Evolutionary conservation across 2,329 filamentous ascomycete species (phyloP), one percentile per base, ranked within the genome.

Genomic region (Raffaelea albimanens): DNA sequence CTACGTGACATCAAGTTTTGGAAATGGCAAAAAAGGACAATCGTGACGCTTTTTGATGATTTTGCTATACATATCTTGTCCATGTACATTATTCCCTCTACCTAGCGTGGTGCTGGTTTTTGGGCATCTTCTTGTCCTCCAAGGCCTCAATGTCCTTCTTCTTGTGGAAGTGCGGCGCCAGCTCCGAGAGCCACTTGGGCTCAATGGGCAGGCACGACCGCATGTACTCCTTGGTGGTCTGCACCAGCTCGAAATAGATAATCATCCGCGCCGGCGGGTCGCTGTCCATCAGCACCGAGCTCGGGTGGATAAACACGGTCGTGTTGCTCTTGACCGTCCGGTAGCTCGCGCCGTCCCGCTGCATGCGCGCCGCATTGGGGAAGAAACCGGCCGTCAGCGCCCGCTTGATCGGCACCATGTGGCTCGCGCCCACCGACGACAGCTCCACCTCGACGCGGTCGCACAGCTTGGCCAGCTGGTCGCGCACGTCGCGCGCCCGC

Each of bases 151-250:
- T 64, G 60, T 96, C 89, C 67, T 88, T 85, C 69, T 86, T 85
- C 68, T 95, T 96, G 63, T 96, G 87, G 61, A 89, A 95, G 68
- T 97, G 93, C 52, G 91, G 91, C 52, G 93, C 93, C 51, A 93
- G 80, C 66, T 97, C 91, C 7, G 81, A 78, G 57, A 98, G 63
- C 90, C 90, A 96, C 60, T 82, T 80, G 0, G 85, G 73, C 59
- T 94, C 82, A 45, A 97, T 78, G 1, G 89, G 89, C 73, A 95
- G 83, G 50, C 85, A 85, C 58, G 80, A 87, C 21, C 91, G 75
- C 82, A 95, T 94, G 63, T 91, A 98, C 70, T 96, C 91, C 70
- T 94, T 94, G 23, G 78, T 84, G 34, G 87, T 91, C 56, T 87
- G 72, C 10, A 90, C 85, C 47, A 91, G 65, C 65, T 93, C 87